Conservation (phyloP, 768 basidiomycete species). For the Mycena polygramma region DNA sequence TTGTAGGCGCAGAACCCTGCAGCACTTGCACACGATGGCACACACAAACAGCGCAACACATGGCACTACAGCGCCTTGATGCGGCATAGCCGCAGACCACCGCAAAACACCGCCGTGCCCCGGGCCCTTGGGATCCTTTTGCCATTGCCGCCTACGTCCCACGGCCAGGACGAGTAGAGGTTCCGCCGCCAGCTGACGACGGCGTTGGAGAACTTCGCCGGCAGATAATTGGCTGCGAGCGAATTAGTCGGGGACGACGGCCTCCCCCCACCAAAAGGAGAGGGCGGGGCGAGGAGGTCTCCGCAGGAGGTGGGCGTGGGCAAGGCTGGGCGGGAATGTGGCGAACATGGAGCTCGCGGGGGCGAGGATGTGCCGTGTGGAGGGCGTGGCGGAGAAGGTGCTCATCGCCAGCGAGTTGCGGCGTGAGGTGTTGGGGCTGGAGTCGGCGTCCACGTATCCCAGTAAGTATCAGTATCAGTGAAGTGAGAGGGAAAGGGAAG, state of each 20-base stretch:
- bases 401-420: background rate
- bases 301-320: slow-evolving; percentile 38
- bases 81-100: too few species aligned
- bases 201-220: slow-evolving; percentile 67
- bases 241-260: slow-evolving; percentile 40
- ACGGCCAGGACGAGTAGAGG: too few species aligned
- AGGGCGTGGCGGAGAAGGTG: slow-evolving; percentile 48
- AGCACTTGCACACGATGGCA: too few species aligned
- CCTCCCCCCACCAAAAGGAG: slow-evolving; percentile 46
- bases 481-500: too few species aligned
- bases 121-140: slow-evolving; percentile 56
- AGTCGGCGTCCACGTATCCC: background rate
- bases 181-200: slow-evolving; percentile 48
- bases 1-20: too few species aligned
- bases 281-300: slow-evolving; percentile 49
- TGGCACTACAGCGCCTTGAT: too few species aligned
- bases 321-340: too few species aligned
- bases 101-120: slow-evolving; percentile 67
- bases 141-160: background rate
- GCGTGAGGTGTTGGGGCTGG: background rate
- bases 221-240: slow-evolving; percentile 71
- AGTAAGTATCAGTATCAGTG: too few species aligned
- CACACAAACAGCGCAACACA: too few species aligned
- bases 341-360: background rate
- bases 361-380: slow-evolving; percentile 53